A percentile compares a stretch with the other conserved stretches of the same genome.
These are phyloP conservation scores for Diaporthe ampelina DNA, from an alignment of 2,329 filamentous ascomycete genomes.

Conservation along the genomic window DNA sequence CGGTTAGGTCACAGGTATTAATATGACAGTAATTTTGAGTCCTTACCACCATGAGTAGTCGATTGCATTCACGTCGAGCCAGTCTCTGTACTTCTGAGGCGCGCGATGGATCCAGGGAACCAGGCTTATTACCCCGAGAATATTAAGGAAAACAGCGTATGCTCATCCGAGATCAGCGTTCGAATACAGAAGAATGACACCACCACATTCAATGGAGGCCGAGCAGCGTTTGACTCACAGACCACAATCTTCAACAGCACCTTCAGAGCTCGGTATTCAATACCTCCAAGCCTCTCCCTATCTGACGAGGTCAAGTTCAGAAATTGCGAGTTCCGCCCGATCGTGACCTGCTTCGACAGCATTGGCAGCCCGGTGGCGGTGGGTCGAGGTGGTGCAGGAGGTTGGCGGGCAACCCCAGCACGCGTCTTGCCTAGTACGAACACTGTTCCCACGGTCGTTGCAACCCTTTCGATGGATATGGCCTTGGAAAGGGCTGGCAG, in stretches of 20 bases:
- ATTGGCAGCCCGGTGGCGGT: constrained; percentile 13
- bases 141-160: constrained; percentile 61
- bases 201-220: not conserved
- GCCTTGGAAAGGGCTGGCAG: constrained; percentile 43
- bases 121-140: constrained; percentile 63
- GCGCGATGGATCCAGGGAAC: constrained; percentile 62
- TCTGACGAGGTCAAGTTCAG: constrained; percentile 50
- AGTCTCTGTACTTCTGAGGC: constrained; percentile 56
- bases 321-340: constrained; percentile 63
- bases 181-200: not conserved
- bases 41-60: constrained; percentile 60
- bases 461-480: constrained; percentile 42
- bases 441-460: constrained; percentile 51
- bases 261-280: constrained; percentile 64
- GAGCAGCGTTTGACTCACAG: not conserved
- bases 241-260: constrained; percentile 60
- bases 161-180: constrained; percentile 46
- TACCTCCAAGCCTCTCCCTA: constrained; percentile 62
- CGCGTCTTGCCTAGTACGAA: constrained; percentile 23
- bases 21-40: not conserved
- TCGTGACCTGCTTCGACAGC: constrained; percentile 55
- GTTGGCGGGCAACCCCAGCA: not conserved
- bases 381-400: constrained; percentile 1
- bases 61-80: constrained; percentile 55
- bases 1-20: not conserved